Evolutionary conservation across 257 asterid genomes (phyloP), one percentile per base, ranked within the genome.

Genomic region (Capsicum rhomboideum): DNA sequence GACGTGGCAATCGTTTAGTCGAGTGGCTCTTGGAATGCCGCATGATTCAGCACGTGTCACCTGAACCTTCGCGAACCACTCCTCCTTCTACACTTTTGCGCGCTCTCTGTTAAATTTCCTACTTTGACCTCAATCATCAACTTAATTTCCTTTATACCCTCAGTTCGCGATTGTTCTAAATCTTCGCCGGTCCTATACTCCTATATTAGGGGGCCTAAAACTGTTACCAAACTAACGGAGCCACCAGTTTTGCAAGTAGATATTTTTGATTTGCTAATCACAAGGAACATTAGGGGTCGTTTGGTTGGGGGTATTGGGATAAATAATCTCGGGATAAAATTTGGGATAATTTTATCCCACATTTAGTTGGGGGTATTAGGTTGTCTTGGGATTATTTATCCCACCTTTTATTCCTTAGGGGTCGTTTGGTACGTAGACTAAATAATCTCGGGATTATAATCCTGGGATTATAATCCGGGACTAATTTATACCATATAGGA

Each of bases 1-100:
- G 86, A 84, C 83, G 86, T 88, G 90, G 87, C 87, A 21, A 53
- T 13, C 10, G 37, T 18, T 6, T 46, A 53, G n/a, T 72, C 17
- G 28, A 49, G 78, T 82, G 84, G 78, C 7, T 50, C 13, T 49
- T 64, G 58, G 14, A 52, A 37, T 63, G 42, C 83, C 84, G 46
- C 34, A 46, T 11, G 44, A 46, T 34, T 26, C 46, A 69, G 50
- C 80, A 84, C 85, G 85, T 81, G 85, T 75, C 84, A 72, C 63
- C 55, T 46, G 85, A 81, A 67, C 14, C 64, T 85, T 80, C 79
- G 59, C 40, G 83, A 66, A 46, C 80, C 80, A 49, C 84, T 81
- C 58, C 84, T 81, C 58, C 59, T 29, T 31, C 64, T 20, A 17
- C 11, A 5, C 37, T 52, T 34, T 66, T 59, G 20, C 82, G 82